Evolutionary conservation across 495 filamentous ascomycete genomes (phyloP).

Genomic region (Cudoniella acicularis): DNA sequence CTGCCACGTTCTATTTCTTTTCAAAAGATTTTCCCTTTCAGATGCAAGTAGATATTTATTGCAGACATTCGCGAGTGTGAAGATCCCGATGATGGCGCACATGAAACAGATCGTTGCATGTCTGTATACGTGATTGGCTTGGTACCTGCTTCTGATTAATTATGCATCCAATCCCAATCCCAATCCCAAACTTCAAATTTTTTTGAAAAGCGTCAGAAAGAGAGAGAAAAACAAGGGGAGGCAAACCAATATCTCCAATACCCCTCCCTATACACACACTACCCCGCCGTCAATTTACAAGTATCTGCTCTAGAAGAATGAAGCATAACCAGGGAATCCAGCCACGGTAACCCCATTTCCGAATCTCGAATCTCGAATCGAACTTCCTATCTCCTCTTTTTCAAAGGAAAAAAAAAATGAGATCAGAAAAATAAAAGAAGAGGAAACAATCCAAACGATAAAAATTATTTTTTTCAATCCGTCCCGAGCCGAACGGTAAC

Average conservation of each 20-base stretch:
- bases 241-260: constrained; percentile 46
- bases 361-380: neutral
- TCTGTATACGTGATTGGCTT: constrained; percentile 50
- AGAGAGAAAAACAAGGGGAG: neutral
- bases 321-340: constrained; percentile 45
- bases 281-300: constrained; percentile 42
- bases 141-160: constrained; percentile 41
- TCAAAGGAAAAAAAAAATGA: neutral
- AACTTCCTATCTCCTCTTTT: no score
- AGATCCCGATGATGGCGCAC: constrained; percentile 41
- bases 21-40: neutral
- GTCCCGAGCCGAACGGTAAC: no score
- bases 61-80: constrained; percentile 35
- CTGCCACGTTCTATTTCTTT: neutral
- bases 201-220: neutral
- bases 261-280: constrained; percentile 42
- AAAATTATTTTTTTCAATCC: neutral
- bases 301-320: constrained; percentile 40
- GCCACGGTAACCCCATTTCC: constrained; percentile 30
- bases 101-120: constrained; percentile 49
- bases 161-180: no score
- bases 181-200: no score
- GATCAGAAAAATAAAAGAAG: neutral
- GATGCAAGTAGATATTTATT: constrained; percentile 20
- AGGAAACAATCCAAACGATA: neutral